Percentiles rank a stretch among this genome's conserved stretches.
These are phyloP conservation scores for Tillandsia fasciculata DNA, from an alignment of 176 grass and related monocot genomes.

Conservation along the genomic window DNA sequence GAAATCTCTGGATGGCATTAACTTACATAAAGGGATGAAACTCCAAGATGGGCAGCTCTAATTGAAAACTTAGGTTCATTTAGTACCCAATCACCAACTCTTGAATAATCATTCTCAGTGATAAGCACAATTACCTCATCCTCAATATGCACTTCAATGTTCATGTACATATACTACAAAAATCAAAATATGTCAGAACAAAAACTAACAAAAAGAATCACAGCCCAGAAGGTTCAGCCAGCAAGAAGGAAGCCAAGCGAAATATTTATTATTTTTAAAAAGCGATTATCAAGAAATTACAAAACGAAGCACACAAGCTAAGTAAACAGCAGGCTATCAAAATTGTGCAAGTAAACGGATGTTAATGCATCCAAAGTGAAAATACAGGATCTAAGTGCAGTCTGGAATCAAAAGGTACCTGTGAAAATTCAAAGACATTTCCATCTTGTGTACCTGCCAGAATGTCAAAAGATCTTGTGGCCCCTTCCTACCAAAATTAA, in stretches of 20 bases:
- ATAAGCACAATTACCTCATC: conserved; percentile 60
- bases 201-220: conserved; percentile 14
- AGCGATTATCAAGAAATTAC: not conserved
- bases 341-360: not conserved
- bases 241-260: conserved; percentile 12
- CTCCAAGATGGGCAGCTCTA: conserved; percentile 65
- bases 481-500: conserved; percentile 70
- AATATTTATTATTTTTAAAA: not conserved
- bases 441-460: conserved; percentile 79
- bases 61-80: conserved; percentile 52
- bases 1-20: conserved; percentile 11
- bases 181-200: conserved; percentile 15
- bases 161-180: conserved; percentile 90
- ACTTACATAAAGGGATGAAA: conserved; percentile 92
- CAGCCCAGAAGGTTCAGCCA: not conserved
- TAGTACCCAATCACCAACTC: conserved; percentile 1
- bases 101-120: conserved; percentile 20
- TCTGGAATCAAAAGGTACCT: conserved; percentile 30
- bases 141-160: conserved; percentile 63
- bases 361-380: not conserved
- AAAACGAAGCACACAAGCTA: not conserved
- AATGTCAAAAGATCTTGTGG: conserved; percentile 62
- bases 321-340: not conserved
- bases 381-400: not conserved
- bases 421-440: conserved; percentile 62